Evolutionary conservation across 2,329 filamentous ascomycete genomes (phyloP).

Genomic region (Penicillium sp.): DNA sequence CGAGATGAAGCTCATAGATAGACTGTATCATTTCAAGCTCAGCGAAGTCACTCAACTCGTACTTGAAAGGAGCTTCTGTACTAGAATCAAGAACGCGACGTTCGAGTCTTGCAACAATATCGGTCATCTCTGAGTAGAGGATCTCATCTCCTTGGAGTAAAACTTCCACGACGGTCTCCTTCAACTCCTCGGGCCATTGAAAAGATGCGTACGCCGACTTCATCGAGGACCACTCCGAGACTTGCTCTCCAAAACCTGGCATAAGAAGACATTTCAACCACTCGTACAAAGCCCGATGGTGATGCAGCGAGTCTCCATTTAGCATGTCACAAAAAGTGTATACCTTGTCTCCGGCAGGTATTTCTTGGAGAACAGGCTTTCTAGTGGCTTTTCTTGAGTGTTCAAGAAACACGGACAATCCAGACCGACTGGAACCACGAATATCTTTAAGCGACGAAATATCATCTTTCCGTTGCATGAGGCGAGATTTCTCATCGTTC

Average conservation of each 20-base stretch:
- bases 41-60: constrained; percentile 36
- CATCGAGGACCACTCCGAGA: constrained; percentile 20
- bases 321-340: constrained; percentile 48
- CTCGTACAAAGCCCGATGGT: constrained; percentile 56
- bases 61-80: constrained; percentile 28
- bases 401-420: constrained; percentile 61
- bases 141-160: constrained; percentile 60
- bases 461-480: constrained; percentile 54
- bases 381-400: constrained; percentile 55
- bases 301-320: constrained; percentile 53
- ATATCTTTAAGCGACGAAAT: constrained; percentile 54
- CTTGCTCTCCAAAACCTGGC: constrained; percentile 37
- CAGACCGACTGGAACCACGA: constrained; percentile 51
- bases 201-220: constrained; percentile 58
- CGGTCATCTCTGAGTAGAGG: constrained; percentile 50
- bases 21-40: constrained; percentile 61
- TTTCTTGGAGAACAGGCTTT: constrained; percentile 43
- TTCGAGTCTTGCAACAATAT: constrained; percentile 37
- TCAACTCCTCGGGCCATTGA: constrained; percentile 60
- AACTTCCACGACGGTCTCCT: constrained; percentile 58
- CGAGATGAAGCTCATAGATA: constrained; percentile 70
- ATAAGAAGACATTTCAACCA: constrained; percentile 60
- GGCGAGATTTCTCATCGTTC: constrained; percentile 50
- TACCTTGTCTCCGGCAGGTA: constrained; percentile 44
- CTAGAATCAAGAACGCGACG: constrained; percentile 29